Evolutionary conservation across 2,329 filamentous ascomycete species (phyloP).

Genomic region (Rutstroemia sp.): DNA sequence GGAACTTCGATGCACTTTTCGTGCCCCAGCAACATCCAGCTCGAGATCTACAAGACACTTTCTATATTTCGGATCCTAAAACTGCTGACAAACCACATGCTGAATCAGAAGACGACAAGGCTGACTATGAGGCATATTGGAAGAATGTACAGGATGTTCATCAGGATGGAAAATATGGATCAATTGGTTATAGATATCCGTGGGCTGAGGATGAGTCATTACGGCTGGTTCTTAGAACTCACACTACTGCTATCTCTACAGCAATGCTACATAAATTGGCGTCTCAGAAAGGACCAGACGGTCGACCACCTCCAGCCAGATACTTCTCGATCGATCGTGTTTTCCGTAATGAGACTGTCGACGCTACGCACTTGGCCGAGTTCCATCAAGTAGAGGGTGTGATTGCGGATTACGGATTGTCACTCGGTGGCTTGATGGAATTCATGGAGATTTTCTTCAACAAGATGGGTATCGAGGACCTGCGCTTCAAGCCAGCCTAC

Average conservation of each 20-base stretch:
- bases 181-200: conserved; percentile 92
- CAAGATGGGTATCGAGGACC: conserved; percentile 83
- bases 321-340: conserved; percentile 99
- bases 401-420: conserved; percentile 91
- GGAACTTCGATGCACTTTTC: conserved; percentile 97
- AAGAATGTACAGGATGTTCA: conserved; percentile 82
- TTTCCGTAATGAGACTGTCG: conserved; percentile 95
- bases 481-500: conserved; percentile 96
- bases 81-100: conserved; percentile 61
- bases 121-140: conserved; percentile 80
- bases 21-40: conserved; percentile 97
- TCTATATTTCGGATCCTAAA: conserved; percentile 90
- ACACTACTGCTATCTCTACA: conserved; percentile 88
- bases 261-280: conserved; percentile 89
- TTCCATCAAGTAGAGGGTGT: conserved; percentile 99
- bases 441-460: conserved; percentile 94
- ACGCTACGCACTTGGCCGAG: conserved; percentile 92
- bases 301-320: conserved; percentile 60
- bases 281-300: conserved; percentile 66
- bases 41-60: conserved; percentile 94
- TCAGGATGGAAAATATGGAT: conserved; percentile 85
- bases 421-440: conserved; percentile 84
- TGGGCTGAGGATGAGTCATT: conserved; percentile 85
- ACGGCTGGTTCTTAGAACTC: conserved; percentile 84
- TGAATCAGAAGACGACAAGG: conserved; percentile 45